phyloP scores from a whole-genome alignment of 1,139 yeast species.

The Yamadazyma trypodendri region DNA sequence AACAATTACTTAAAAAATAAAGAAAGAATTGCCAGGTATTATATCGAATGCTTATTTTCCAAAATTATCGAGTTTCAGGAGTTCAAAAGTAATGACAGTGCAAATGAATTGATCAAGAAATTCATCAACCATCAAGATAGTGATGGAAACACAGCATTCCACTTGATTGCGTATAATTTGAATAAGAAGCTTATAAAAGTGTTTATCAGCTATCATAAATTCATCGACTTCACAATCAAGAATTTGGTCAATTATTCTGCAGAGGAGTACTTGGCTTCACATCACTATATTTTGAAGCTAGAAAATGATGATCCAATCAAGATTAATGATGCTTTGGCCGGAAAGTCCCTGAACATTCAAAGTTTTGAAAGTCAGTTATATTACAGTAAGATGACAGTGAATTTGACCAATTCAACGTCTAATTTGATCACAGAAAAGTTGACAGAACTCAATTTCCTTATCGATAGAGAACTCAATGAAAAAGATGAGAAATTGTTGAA shows the following conservation, averaged over 20 bases:
- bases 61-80: conserved; percentile 41
- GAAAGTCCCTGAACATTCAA: conserved; percentile 19
- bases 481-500: conserved; percentile 35
- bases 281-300: conserved; percentile 29
- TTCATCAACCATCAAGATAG: conserved; percentile 76
- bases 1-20: conserved; percentile 37
- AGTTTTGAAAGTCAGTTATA: conserved; percentile 42
- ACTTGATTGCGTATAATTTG: conserved; percentile 73
- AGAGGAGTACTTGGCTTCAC: conserved; percentile 60
- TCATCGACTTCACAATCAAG: conserved; percentile 56
- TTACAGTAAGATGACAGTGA: conserved; percentile 38
- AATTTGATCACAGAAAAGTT: conserved; percentile 40
- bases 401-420: conserved; percentile 34
- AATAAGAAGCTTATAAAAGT: conserved; percentile 76
- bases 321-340: conserved; percentile 8
- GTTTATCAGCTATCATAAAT: conserved; percentile 69
- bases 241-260: conserved; percentile 75
- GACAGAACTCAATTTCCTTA: conserved; percentile 38
- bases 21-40: conserved; percentile 75
- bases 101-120: conserved; percentile 50
- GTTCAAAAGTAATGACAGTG: conserved; percentile 14
- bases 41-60: conserved; percentile 73
- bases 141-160: conserved; percentile 87
- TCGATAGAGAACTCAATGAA: conserved; percentile 41
- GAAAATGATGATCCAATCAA: conserved; percentile 18